Evolutionary conservation across 768 basidiomycete species (phyloP), one percentile per base, ranked within the genome.

Genomic region (Gloeophyllum trabeum): DNA sequence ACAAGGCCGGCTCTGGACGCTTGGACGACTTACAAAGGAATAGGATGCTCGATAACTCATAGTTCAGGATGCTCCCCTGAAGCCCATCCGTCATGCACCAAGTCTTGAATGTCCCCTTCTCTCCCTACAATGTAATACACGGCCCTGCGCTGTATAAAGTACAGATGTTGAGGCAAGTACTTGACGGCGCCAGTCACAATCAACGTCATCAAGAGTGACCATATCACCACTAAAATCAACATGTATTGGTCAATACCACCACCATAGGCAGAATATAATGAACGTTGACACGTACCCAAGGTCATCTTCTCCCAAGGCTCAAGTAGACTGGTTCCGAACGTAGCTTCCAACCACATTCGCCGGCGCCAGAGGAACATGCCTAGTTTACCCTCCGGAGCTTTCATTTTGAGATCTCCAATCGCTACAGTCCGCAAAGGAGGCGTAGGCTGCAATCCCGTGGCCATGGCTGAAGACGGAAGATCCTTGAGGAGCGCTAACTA

Each of bases 271-370:
- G 16, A 30, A 30, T 7, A 30, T 7, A 30, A 16, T 16, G 28
- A 30, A 16, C 7, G 28, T 30, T 7, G 16, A 30, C 20, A 23
- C 16, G 7, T 67, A 81, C 80, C 53, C 43, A 76, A 64, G 26
- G 80, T 54, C 36, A 71, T 51, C 51, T 78, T 76, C 65, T 83
- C 82, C 81, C 80, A 81, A 44, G 73, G 68, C 54, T 84, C 79
- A 44, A 81, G 58, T 51, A 81, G 67, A 22, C 68, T 65, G 30
- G 81, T 60, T 4, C 66, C 80, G 46, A 76, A 74, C 0, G 77
- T 79, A 2, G 69, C 61, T 54, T 80, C 78, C 24, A 82, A 56
- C 62, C 71, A 65, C 40, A 80, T 55, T 46, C 73, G 64, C 55
- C 65, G 61, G 12, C 65, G 67, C 76, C 79, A 78, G 38, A 78